Evolutionary conservation across 2,329 filamentous ascomycete species (phyloP), one percentile per base, ranked within the genome.

Genomic region (Leptographium wingfieldii): DNA sequence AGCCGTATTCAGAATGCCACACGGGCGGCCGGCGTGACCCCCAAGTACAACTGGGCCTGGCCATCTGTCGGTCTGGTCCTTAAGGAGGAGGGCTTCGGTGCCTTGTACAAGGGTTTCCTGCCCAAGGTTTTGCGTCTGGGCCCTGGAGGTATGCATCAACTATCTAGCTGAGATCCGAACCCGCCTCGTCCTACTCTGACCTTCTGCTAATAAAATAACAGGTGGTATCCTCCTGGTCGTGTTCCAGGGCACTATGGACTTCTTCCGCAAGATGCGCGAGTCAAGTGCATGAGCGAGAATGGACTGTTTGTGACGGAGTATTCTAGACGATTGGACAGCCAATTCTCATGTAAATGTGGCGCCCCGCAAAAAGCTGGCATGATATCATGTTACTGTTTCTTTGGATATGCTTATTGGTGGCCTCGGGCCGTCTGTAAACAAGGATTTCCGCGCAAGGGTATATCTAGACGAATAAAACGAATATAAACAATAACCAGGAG

Each of bases 31-130:
- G 94, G 94, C 5, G 79, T 82, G 59, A 76, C 84, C 27, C 89
- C 89, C 70, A 99, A 99, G 81, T 99, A 99, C 79, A 96, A 97
- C 82, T 99, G 94, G 94, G 94, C 94, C 38, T 96, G 86, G 83
- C 89, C 90, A 55, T 85, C 90, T 27, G 79, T 96, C 57, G 86
- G 82, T 60, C 94, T 89, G 9, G 90, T 99, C 62, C 85, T 90
- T 75, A 90, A 84, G 76, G 94, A 99, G 76, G 94, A 99, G 75
- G 94, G 94, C 5, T 92, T 96, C 71, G 76, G 74, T 55, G 94
- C 94, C 48, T 78, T 99, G 62, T 99, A 99, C 81, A 99, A 97
- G 82, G 94, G 94, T 19, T 99, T 99, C 81, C 70, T 94, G 64
- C 94, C 94, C 66, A 99, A 99, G 83, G 94, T 96, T 43, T 78